Conservation (phyloP, 1,139 yeast genomes). For the Scheffersomyces quercinus region DNA sequence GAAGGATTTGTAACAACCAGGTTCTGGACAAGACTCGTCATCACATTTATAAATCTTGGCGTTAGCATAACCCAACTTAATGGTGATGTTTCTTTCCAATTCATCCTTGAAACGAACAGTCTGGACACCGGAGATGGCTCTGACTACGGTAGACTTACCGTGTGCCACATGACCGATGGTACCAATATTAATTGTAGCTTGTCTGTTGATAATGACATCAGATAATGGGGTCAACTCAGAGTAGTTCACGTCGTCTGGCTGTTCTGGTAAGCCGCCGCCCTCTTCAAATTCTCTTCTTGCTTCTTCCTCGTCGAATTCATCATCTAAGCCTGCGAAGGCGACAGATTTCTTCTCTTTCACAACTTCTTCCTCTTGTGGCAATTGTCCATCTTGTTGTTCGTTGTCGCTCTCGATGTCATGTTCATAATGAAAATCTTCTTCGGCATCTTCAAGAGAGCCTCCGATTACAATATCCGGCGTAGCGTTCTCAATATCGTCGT, state of each 20-base stretch:
- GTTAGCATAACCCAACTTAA: conserved; percentile 97
- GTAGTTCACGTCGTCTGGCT: conserved; percentile 87
- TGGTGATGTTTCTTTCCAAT: conserved; percentile 97
- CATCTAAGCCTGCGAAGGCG: conserved; percentile 76
- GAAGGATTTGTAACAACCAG: conserved; percentile 92
- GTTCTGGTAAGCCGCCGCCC: conserved; percentile 98
- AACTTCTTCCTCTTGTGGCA: conserved; percentile 28
- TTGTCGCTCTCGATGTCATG: conserved; percentile 51
- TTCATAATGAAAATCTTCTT: conserved; percentile 42
- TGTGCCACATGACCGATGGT: conserved; percentile 99
- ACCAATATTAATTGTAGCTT: conserved; percentile 98
- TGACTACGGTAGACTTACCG: conserved; percentile 97
- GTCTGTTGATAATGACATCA: conserved; percentile 95
- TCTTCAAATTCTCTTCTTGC: conserved; percentile 88
- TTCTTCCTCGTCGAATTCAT: conserved; percentile 64
- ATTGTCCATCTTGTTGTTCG: conserved; percentile 48
- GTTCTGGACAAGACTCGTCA: conserved; percentile 85
- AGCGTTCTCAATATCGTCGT: conserved; percentile 79
- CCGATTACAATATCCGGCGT: conserved; percentile 86
- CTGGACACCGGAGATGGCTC: conserved; percentile 98
- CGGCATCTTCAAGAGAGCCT: conserved; percentile 53
- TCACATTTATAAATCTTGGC: conserved; percentile 97
- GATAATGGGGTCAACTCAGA: conserved; percentile 77
- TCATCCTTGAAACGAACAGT: conserved; percentile 99
- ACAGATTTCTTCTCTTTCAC: conserved; percentile 70